These are phyloP conservation scores for Floccularia luteovirens DNA, from an alignment of 768 basidiomycete genomes.

Conservation along the genomic window DNA sequence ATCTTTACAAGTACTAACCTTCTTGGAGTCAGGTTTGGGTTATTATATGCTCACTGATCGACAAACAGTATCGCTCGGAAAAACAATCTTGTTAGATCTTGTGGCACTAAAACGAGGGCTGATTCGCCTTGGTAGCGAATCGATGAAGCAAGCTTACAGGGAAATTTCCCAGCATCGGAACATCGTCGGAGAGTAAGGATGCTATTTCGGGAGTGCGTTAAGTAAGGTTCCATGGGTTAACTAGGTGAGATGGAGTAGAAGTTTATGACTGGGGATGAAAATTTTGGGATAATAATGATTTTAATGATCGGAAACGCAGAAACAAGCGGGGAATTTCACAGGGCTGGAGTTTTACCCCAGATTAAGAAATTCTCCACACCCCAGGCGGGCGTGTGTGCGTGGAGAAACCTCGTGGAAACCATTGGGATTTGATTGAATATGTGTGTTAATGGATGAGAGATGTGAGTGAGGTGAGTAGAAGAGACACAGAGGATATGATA, in stretches of 20 bases:
- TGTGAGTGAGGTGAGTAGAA: neutral
- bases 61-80: too few relatives aligned
- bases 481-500: neutral
- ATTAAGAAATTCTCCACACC: slow-evolving; percentile 3
- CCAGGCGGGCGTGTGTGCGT: slow-evolving; percentile 1
- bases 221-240: too few relatives aligned
- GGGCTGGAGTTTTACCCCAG: slow-evolving; percentile 8
- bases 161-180: slow-evolving; percentile 8
- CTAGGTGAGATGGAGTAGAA: neutral
- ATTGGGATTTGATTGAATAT: neutral
- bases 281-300: neutral
- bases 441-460: neutral
- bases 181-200: slow-evolving; percentile 12
- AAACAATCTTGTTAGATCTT: too few relatives aligned
- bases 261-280: too few relatives aligned
- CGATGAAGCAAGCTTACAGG: too few relatives aligned
- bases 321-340: slow-evolving; percentile 10
- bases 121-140: neutral
- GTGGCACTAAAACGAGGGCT: neutral
- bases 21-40: too few relatives aligned
- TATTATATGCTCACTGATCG: too few relatives aligned
- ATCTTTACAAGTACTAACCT: too few relatives aligned
- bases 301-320: neutral
- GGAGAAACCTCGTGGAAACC: slow-evolving; percentile 27
- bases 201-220: slow-evolving; percentile 11